Base-by-base conservation (phyloP, 2,329 filamentous ascomycete species). In the Alternaria ethzedia region DNA sequence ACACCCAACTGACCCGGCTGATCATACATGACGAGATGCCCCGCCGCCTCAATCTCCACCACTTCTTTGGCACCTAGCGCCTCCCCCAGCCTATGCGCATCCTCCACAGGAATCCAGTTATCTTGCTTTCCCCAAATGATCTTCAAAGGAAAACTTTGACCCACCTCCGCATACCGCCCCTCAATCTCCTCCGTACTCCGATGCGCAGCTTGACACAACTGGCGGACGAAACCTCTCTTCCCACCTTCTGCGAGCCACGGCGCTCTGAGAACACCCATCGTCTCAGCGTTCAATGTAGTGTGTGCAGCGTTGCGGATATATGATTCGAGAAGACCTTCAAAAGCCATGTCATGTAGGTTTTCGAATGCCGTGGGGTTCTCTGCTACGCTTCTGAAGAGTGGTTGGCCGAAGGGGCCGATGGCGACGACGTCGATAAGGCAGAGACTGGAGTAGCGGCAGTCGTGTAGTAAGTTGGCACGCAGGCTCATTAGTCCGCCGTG, bases 401-500 rank as follows among this genome's bases (percentile, higher is more conserved):
- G 25, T 9, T 71, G 63, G 6, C 68, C 69, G 30, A 72, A 72
- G 7, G 70, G 70, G 13, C 70, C 67, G 9, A 72, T 68, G 11
- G 70, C 68, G 9, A 72, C 69, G 9, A 70, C 67, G 52, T 71
- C 64, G 11, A 71, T 63, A 6, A 72, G 47, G 20, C 68, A 71
- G 3, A 72, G 63, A 61, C 67, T 70, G 2, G 62, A 59, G 21
- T 67, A 72, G 8, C 11, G 28, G 51, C 70, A 70, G 2, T 20
- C 57, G 26, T 72, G 69, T 25, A 72, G 28, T 20, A 71, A 21
- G 21, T 65, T 44, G 28, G 67, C 69, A n/a, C 70, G 61, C 25
- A 72, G 51, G 50, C 63, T 70, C 70, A 72, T 72, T 32, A 72
- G 23, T 0, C 70, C 70, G 4, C 54, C 70, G 21, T 72, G 68